A percentile compares a stretch with the other conserved stretches of the same genome.
These are phyloP conservation scores for Tolypocladium album DNA, from an alignment of 2,329 filamentous ascomycete genomes.

Conservation along the genomic window DNA sequence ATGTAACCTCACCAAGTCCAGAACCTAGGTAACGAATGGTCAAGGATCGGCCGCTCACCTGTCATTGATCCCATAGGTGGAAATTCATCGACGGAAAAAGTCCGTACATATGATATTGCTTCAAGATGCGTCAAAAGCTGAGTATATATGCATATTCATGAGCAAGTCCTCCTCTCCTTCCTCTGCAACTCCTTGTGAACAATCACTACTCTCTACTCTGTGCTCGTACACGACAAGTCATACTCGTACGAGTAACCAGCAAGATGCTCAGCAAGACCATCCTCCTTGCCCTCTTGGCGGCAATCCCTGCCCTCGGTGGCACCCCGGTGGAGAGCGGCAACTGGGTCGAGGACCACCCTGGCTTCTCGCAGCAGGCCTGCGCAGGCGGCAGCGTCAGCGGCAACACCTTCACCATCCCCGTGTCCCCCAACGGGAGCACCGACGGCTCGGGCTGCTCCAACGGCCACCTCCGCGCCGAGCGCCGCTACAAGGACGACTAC, in stretches of 20 bases:
- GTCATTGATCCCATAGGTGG: not conserved
- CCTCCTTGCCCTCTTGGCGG: constrained; percentile 5
- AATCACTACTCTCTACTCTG: not conserved
- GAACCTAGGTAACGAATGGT: not conserved
- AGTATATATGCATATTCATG: not conserved
- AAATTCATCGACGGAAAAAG: not conserved
- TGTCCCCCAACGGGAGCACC: constrained; percentile 8
- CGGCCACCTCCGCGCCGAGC: constrained; percentile 11
- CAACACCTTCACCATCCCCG: constrained; percentile 8
- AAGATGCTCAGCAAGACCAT: constrained; percentile 1
- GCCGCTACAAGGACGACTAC: constrained; percentile 11
- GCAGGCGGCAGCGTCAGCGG: constrained; percentile 8
- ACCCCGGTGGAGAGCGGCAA: constrained; percentile 8
- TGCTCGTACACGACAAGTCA: too few relatives aligned
- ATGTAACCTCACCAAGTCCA: not conserved
- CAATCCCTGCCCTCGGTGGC: constrained; percentile 4
- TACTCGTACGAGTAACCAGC: too few relatives aligned
- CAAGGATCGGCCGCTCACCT: not conserved
- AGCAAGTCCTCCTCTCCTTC: not conserved
- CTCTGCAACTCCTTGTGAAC: not conserved
- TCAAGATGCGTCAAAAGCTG: not conserved
- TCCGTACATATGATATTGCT: not conserved
- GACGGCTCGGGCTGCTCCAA: constrained; percentile 10
- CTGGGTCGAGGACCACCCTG: constrained; percentile 4
- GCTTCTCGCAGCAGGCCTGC: constrained; percentile 6